These are phyloP conservation scores for Populus tremula DNA, from an alignment of 345 rosid genomes.

Conservation along the genomic window DNA sequence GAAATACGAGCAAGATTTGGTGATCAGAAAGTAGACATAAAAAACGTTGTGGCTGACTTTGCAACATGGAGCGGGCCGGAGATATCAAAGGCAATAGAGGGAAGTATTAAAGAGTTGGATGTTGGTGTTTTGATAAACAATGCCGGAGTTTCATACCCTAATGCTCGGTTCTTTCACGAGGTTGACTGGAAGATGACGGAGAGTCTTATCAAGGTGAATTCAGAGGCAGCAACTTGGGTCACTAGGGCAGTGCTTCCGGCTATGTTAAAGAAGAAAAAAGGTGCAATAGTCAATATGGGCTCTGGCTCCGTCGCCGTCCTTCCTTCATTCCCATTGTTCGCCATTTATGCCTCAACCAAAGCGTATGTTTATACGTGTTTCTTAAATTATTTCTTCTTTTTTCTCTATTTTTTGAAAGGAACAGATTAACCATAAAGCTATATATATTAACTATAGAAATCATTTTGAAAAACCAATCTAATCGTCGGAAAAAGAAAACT, in stretches of 20 bases:
- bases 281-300: constrained; percentile 48
- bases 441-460: too few relatives aligned
- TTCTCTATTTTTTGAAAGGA: too few relatives aligned
- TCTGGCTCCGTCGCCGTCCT: constrained; percentile 38
- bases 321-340: constrained; percentile 31
- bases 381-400: not conserved
- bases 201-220: constrained; percentile 40
- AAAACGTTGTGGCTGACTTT: constrained; percentile 29
- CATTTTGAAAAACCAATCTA: too few relatives aligned
- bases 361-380: constrained; percentile 29
- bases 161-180: constrained; percentile 41
- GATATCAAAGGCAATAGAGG: constrained; percentile 12
- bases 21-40: too few relatives aligned
- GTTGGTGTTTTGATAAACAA: constrained; percentile 43
- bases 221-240: constrained; percentile 37
- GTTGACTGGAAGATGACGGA: constrained; percentile 32
- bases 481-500: too few relatives aligned
- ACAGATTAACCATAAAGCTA: too few relatives aligned
- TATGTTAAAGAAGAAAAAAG: constrained; percentile 49
- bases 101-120: constrained; percentile 36
- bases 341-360: constrained; percentile 45
- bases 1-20: constrained; percentile 18
- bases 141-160: constrained; percentile 33
- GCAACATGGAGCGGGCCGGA: constrained; percentile 23
- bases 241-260: constrained; percentile 32